Percentiles rank a stretch among this genome's conserved stretches.
Evolutionary conservation across 768 basidiomycete species (phyloP).

Genomic region (Lactifluus echinatus): DNA sequence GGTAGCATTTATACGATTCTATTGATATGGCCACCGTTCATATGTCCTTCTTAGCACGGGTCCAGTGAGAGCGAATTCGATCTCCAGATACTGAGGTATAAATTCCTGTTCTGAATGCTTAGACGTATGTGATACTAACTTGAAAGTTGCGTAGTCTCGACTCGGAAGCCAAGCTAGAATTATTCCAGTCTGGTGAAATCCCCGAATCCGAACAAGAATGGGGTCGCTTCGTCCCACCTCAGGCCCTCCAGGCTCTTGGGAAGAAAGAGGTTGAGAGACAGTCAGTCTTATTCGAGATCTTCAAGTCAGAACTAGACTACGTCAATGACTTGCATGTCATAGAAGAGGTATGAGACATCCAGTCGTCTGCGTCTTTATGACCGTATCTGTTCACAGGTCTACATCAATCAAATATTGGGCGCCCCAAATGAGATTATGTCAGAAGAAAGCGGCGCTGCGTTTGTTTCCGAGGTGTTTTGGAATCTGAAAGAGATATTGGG

Average conservation of each 20-base stretch:
- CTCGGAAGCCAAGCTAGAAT: conserved; percentile 52
- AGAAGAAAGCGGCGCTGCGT: conserved; percentile 45
- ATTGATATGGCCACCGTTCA: neutral
- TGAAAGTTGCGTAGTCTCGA: conserved; percentile 36
- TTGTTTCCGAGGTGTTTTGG: conserved; percentile 76
- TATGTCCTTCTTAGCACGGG: neutral
- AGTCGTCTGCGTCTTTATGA: neutral
- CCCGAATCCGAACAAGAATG: conserved; percentile 71
- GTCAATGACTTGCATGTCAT: conserved; percentile 69
- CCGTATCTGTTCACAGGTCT: conserved; percentile 42
- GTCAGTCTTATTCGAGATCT: conserved; percentile 79
- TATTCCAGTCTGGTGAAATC: conserved; percentile 61
- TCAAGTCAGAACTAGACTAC: conserved; percentile 86
- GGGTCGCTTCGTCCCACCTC: conserved; percentile 69
- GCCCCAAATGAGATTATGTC: conserved; percentile 61
- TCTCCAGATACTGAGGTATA: conserved; percentile 21
- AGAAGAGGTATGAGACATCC: conserved; percentile 42
- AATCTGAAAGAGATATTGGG: conserved; percentile 63
- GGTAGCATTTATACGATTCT: conserved; percentile 2
- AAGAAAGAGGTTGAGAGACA: conserved; percentile 78
- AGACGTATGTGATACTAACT: neutral
- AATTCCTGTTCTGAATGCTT: neutral
- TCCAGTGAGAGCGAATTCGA: conserved; percentile 22
- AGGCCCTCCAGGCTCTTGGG: conserved; percentile 60
- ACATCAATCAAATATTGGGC: conserved; percentile 53